A percentile compares a stretch with the other conserved stretches of the same genome.
phyloP scores from a whole-genome alignment of 108 stramenopile genomes.

The Aurantiochytrium sp. region DNA sequence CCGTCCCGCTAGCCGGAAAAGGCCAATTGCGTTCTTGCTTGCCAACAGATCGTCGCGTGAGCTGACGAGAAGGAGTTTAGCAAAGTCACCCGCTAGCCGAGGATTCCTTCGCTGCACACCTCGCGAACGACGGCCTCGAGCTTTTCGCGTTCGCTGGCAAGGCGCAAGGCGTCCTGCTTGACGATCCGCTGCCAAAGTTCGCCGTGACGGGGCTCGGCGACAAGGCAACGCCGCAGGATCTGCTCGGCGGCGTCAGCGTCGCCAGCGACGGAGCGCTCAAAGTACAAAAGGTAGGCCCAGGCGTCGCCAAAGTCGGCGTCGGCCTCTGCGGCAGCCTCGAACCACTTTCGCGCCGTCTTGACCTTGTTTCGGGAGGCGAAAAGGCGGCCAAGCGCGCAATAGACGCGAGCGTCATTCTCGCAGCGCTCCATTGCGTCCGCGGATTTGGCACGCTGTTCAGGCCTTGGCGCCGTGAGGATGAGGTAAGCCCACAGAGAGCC shows the following conservation, averaged over 20 bases:
- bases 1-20: no score
- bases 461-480: conserved; percentile 73
- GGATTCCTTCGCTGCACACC: no score
- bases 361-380: neutral
- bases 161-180: neutral
- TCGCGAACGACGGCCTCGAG: neutral
- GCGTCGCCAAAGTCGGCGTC: neutral
- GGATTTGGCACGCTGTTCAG: conserved; percentile 53
- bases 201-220: neutral
- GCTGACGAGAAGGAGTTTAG: no score
- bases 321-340: neutral
- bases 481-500: conserved; percentile 83
- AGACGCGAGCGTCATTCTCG: conserved; percentile 12
- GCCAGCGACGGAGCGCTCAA: neutral
- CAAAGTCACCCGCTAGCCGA: no score
- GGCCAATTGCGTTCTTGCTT: no score
- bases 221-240: neutral
- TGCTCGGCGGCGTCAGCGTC: neutral
- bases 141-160: neutral
- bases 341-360: neutral
- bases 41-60: no score
- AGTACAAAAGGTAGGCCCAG: neutral
- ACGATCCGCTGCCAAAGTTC: neutral
- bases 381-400: neutral
- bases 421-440: conserved; percentile 17